Evolutionary conservation across 352 stramenopile species (phyloP).

Genomic region (Blastocystis sp.): DNA sequence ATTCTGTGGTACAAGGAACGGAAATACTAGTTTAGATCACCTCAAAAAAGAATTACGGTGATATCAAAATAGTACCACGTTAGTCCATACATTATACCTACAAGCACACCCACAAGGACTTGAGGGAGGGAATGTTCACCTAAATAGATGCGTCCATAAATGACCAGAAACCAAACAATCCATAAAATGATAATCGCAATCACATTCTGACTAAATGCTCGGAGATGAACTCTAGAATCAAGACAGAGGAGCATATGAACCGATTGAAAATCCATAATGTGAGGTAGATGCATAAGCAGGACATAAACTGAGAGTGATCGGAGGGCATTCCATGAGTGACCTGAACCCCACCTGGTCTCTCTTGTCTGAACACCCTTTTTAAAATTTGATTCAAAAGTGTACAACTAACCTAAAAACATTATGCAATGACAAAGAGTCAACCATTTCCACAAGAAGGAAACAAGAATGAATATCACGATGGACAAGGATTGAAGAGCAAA

Average conservation of each 20-base stretch:
- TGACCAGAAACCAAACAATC: slow-evolving; percentile 13
- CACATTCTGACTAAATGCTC: not conserved
- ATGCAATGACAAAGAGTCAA: not conserved
- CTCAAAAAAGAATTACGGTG: not conserved
- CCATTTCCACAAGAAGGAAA: slow-evolving; percentile 55
- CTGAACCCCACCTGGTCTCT: slow-evolving; percentile 6
- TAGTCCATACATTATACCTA: slow-evolving; percentile 3
- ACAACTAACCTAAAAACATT: slow-evolving; percentile 1
- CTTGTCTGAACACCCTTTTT: slow-evolving; percentile 14
- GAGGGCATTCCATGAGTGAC: slow-evolving; percentile 68
- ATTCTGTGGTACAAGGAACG: slow-evolving; percentile 21
- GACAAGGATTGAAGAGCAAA: slow-evolving; percentile 59
- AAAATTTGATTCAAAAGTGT: slow-evolving; percentile 29
- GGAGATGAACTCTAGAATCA: not conserved
- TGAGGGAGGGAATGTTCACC: slow-evolving; percentile 67
- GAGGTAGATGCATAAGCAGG: slow-evolving; percentile 63
- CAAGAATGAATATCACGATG: slow-evolving; percentile 52
- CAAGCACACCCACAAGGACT: slow-evolving; percentile 51
- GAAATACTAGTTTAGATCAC: not conserved
- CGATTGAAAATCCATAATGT: slow-evolving; percentile 12
- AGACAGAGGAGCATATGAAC: not conserved
- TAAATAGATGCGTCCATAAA: slow-evolving; percentile 61
- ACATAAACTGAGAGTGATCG: slow-evolving; percentile 70
- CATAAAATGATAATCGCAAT: not conserved
- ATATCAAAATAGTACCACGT: slow-evolving; percentile 41